Evolutionary conservation across 352 stramenopile species (phyloP), one percentile per base, ranked within the genome.

Genomic region (Phytophthora quininea): DNA sequence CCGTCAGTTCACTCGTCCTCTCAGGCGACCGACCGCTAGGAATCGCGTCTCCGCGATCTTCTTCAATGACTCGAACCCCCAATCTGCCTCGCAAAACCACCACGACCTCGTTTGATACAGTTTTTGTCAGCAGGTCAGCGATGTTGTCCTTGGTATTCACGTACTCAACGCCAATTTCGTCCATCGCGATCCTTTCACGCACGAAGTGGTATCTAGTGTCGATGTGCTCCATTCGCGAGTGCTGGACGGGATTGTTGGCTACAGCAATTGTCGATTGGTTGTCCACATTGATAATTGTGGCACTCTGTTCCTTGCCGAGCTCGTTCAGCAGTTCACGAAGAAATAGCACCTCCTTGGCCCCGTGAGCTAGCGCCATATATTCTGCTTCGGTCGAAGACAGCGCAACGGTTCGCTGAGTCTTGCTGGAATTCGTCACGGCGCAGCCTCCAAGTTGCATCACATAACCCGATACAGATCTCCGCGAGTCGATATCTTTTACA

Each of bases 81-180:
- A 65, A 31, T 31, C 49, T 43, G 46, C 50, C 59, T 30, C 60
- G 32, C 7, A 67, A 19, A 1, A 24, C 14, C 32, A 4, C 19
- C 43, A 67, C 12, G 29, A 56, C 45, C 10, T 57, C 51, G 54
- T 11, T 37, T 57, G 52, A 52, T 15, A 58, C 52, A 58, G 45
- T 27, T 53, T 62, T 65, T 0, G 63, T 70, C 52, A 70, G 29
- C 54, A 70, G 47, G 38, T 70, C 50, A n/a, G 54, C 63, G 7
- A 70, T 11, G 27, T 62, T 65, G 4, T 63, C 49, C 4, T 70
- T 60, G 1, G 62, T 64, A 38, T n/a, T 50, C 7, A 64, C 54
- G 30, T 69, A 69, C 60, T 69, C 54, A 46, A 56, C 32, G 1
- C 32, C 35, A 1, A 56, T n/a, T 45, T 56, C 33, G 4, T 56